Evolutionary conservation across 164 flowering plant genomes (phyloP).

Genomic region (Cinnamomum micranthum): DNA sequence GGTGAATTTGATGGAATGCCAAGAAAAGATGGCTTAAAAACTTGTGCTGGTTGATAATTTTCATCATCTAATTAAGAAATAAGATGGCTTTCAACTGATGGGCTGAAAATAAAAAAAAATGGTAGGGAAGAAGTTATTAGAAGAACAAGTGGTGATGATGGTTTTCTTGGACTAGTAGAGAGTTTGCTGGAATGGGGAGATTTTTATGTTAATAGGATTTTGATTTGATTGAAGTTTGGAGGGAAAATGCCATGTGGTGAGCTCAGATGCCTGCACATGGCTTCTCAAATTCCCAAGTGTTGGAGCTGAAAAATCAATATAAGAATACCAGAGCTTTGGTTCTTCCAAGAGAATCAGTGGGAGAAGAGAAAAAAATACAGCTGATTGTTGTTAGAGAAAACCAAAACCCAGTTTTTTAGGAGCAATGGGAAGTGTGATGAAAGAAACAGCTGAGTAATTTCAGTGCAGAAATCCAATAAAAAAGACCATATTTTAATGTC

Average conservation of each 20-base stretch:
- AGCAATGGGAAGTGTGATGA: constrained; percentile 30
- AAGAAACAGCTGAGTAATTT: constrained; percentile 24
- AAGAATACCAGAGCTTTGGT: constrained; percentile 30
- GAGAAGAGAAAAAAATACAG: constrained; percentile 27
- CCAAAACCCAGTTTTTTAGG: constrained; percentile 29
- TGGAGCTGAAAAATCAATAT: constrained; percentile 28
- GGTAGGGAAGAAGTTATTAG: no score
- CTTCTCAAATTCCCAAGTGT: constrained; percentile 50
- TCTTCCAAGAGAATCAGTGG: constrained; percentile 55
- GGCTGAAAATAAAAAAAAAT: no score
- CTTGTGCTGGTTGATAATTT: neutral
- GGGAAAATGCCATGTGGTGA: constrained; percentile 57
- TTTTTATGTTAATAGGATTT: neutral
- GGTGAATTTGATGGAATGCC: neutral
- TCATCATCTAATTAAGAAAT: no score
- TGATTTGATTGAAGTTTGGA: constrained; percentile 14
- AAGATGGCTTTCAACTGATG: no score
- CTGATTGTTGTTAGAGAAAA: constrained; percentile 32
- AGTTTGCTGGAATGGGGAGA: neutral
- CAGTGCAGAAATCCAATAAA: constrained; percentile 12
- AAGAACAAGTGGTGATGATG: no score
- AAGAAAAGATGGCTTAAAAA: constrained; percentile 9
- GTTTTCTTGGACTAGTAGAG: neutral
- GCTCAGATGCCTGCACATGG: constrained; percentile 70
- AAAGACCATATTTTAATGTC: neutral